Evolutionary conservation across 225 moss, liverwort and hornwort genomes (phyloP).

Genomic region (Polytrichum commune): DNA sequence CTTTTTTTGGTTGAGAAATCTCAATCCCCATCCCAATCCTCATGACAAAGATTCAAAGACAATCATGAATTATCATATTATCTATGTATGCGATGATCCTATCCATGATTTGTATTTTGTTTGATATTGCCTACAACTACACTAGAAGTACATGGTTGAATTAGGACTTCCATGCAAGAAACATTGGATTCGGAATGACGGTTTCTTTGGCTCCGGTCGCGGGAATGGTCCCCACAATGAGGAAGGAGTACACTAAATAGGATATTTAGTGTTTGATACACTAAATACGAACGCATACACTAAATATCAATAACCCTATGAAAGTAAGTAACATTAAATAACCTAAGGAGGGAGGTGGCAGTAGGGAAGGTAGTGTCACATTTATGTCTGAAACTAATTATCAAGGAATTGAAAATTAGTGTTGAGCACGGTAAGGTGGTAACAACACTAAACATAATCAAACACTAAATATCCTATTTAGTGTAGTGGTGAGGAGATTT

Average conservation of each 20-base stretch:
- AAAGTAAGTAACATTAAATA: too few relatives aligned
- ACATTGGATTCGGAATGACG: background rate
- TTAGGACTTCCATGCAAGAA: background rate
- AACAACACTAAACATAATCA: too few relatives aligned
- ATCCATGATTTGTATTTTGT: slow-evolving; percentile 1
- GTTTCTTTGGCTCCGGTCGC: background rate
- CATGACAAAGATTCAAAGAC: background rate
- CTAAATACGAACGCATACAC: too few relatives aligned
- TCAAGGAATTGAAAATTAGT: too few relatives aligned
- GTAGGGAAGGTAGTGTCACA: too few relatives aligned
- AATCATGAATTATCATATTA: background rate
- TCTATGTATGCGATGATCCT: background rate
- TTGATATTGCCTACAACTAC: background rate
- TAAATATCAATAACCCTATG: too few relatives aligned
- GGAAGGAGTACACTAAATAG: too few relatives aligned
- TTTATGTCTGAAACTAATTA: too few relatives aligned
- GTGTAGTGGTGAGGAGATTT: background rate
- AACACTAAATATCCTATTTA: too few relatives aligned
- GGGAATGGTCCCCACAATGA: background rate
- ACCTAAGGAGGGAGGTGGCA: too few relatives aligned
- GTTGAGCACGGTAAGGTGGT: too few relatives aligned
- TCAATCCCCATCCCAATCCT: background rate
- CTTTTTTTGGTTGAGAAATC: background rate
- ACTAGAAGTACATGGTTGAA: background rate
- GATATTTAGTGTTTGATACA: too few relatives aligned